Base-by-base conservation (phyloP, 352 stramenopile species). In the Phytophthora sp. region DNA sequence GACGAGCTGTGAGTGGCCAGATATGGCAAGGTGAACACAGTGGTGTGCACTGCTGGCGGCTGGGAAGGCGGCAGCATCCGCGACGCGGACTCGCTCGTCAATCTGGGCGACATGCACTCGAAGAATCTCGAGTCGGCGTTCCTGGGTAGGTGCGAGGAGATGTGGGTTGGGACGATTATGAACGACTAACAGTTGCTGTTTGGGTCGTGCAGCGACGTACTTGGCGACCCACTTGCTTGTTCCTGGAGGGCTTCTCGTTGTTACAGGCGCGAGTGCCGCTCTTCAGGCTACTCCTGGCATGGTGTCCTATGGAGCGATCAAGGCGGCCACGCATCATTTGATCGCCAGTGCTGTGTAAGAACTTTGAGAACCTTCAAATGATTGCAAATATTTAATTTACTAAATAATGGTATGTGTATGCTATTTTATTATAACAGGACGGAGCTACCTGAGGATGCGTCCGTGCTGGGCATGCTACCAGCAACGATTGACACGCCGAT, bases 281-380 rank as follows among this genome's bases (percentile, higher is more conserved):
- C 66, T 93, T 6, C 76, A 88, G 52, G 78, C 75, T 5, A 94
- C 89, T n/a, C 75, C 87, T 55, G 82, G 74, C 21, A 96, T 97
- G 86, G 74, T 93, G 18, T 89, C 88, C 36, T 97, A 97, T 66
- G 88, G 90, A 38, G 95, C 94, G 36, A 93, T 63, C 76, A 97
- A 97, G 66, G 86, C 82, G 1, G 89, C 88, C n/a, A 96, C 89
- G n/a, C 88, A 96, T 69, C 86, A 96, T 58, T 68, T 96, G 69
- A 75, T 94, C 27, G 85, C 84, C 31, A 96, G 88, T 73, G 74
- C 83, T n/a, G 79, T 85, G 85, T 95, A 87, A 63, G 83, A 61
- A n/a, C n/a, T 15, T 42, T n/a, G 11, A 29, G 15, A 18, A 58
- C n/a, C n/a, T n/a, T n/a, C n/a, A n/a, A n/a, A n/a, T n/a, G n/a